These are phyloP conservation scores for Diophrys appendiculata DNA, from an alignment of 73 alveolate species.

Conservation along the genomic window DNA sequence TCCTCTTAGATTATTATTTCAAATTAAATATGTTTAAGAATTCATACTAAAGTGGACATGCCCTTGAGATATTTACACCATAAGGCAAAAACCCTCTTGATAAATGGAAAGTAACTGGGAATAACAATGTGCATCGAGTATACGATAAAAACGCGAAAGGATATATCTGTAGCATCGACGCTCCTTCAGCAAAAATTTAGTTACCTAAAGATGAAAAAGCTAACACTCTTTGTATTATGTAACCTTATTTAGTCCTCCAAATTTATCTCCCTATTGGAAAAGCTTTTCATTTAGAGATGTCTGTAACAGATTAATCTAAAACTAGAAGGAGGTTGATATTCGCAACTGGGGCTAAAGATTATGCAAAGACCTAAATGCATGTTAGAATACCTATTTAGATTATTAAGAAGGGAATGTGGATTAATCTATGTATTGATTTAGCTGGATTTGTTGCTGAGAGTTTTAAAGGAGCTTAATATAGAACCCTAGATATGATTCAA, in stretches of 20 bases:
- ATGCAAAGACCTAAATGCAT: slow-evolving; percentile 30
- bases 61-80: slow-evolving; percentile 4
- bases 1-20: not conserved
- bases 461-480: slow-evolving; percentile 15
- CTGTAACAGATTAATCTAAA: slow-evolving; percentile 23
- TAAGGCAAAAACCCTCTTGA: slow-evolving; percentile 15
- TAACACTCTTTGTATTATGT: slow-evolving; percentile 19
- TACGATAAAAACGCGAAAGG: not conserved
- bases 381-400: slow-evolving; percentile 38
- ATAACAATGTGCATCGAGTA: not conserved
- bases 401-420: slow-evolving; percentile 31
- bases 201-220: not conserved
- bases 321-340: slow-evolving; percentile 41
- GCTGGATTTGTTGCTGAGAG: slow-evolving; percentile 29
- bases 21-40: not conserved
- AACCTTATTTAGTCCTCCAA: slow-evolving; percentile 31
- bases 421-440: slow-evolving; percentile 49
- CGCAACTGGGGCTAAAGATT: slow-evolving; percentile 43
- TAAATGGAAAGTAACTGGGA: slow-evolving; percentile 3
- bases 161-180: not conserved
- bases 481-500: not conserved
- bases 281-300: slow-evolving; percentile 23
- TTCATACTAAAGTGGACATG: slow-evolving; percentile 4
- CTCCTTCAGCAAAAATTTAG: not conserved
- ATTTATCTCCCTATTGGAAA: slow-evolving; percentile 18